These are phyloP conservation scores for Sporodiniella umbellata DNA, from an alignment of 371 early-diverging fungal species.

Conservation along the genomic window DNA sequence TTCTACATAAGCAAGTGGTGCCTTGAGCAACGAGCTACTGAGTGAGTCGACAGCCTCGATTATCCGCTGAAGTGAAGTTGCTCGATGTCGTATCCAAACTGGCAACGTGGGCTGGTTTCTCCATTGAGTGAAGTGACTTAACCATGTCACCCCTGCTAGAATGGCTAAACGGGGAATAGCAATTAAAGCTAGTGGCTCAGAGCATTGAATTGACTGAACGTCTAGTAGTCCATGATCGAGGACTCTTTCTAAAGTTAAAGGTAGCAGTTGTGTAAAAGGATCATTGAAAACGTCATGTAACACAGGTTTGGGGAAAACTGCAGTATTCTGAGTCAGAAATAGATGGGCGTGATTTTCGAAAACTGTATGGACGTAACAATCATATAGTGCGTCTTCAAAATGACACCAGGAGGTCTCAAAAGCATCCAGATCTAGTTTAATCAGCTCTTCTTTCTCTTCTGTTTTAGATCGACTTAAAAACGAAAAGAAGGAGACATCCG, in stretches of 20 bases:
- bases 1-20: constrained; percentile 11
- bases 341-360: constrained; percentile 10
- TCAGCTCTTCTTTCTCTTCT: not conserved
- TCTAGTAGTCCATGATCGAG: constrained; percentile 4
- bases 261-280: constrained; percentile 23
- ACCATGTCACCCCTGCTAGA: constrained; percentile 26
- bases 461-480: not conserved
- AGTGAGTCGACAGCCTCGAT: constrained; percentile 1
- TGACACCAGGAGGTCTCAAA: constrained; percentile 6
- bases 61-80: not conserved
- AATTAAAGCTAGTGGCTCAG: constrained; percentile 23
- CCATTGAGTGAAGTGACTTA: constrained; percentile 23
- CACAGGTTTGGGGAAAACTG: not conserved
- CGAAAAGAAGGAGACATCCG: not conserved
- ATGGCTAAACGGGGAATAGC: constrained; percentile 27
- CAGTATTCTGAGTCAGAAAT: not conserved
- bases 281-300: constrained; percentile 12
- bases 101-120: constrained; percentile 3
- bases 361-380: constrained; percentile 17
- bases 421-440: not conserved
- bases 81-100: constrained; percentile 9
- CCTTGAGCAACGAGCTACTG: not conserved
- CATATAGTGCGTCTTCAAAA: constrained; percentile 23
- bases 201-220: constrained; percentile 7
- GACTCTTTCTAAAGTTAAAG: constrained; percentile 20